Base-by-base conservation (phyloP, 2,329 filamentous ascomycete species). In the Helotiales sp. region DNA sequence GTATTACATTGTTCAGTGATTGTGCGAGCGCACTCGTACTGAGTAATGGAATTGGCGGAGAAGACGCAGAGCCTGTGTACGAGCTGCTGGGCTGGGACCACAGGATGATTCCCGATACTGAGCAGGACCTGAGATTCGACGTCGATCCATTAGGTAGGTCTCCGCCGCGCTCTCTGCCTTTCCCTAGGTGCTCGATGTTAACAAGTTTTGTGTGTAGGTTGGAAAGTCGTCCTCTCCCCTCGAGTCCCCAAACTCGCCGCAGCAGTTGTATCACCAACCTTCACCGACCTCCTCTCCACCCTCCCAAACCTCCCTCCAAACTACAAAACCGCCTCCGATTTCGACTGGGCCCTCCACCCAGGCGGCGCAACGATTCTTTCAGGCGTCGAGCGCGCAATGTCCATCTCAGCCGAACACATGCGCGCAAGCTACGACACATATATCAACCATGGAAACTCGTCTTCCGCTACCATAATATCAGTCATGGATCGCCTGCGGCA, bases 321-420 rank as follows among this genome's bases (percentile, higher is more conserved):
- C 7, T 84, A 84, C 72, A 74, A 77, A n/a, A 70, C 76, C 0
- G 80, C 89, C 0, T 76, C 81, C 0, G 86, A 90, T 67, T 91
- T 91, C 70, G 90, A 92, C 79, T 92, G 90, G 90, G 90, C 89
- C 0, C 84, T 92, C 75, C 90, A 92, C 72, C 90, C 90, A 0
- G 90, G 90, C 4, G 90, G 90, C 20, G 82, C 87, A 0, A 87
- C 88, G 0, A 90, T 92, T 49, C 80, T 92, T 1, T 83, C 87
- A 0, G 88, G 88, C 0, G 87, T 89, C 0, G 86, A 91, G 75
- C 80, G 80, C 49, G 82, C 80, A 1, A 82, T 92, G 81, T 76
- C 79, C 6, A 83, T 92, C 55, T 82, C 82, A 0, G 79, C 87
- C 0, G 86, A 90, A 72, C 89, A 91, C 71, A 87, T 92, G 80